Evolutionary conservation across 2,329 filamentous ascomycete species (phyloP).

Genomic region (Scleromitrula shiraiana): DNA sequence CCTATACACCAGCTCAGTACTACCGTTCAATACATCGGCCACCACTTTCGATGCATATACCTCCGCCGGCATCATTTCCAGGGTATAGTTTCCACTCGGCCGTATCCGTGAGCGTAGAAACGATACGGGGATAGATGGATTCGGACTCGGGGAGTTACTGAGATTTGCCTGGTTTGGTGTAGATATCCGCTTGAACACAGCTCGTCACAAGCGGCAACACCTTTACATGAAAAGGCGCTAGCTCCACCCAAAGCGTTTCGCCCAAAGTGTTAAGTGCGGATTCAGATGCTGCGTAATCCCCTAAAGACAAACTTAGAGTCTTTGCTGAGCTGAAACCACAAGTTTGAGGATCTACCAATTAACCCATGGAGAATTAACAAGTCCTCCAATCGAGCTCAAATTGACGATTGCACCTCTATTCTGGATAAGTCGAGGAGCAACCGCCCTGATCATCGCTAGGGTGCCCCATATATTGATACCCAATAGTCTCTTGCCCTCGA

Average conservation of each 20-base stretch:
- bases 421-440: conserved; percentile 22
- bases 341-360: not conserved
- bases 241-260: not conserved
- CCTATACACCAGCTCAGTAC: conserved; percentile 1
- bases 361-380: conserved; percentile 9
- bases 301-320: not conserved
- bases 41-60: conserved; percentile 3
- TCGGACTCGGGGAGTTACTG: not conserved
- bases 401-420: conserved; percentile 25
- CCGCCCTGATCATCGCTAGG: conserved; percentile 23
- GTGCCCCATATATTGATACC: conserved; percentile 12
- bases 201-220: conserved; percentile 4
- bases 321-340: not conserved
- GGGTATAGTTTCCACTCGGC: conserved; percentile 1
- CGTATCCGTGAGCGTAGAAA: not conserved
- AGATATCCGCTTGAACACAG: conserved; percentile 7
- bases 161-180: conserved; percentile 4
- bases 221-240: conserved; percentile 4
- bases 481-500: conserved; percentile 4
- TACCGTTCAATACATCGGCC: conserved; percentile 4
- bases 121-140: conserved; percentile 4
- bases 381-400: conserved; percentile 14
- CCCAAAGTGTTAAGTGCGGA: not conserved
- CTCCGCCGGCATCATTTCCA: not conserved
- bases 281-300: not conserved